Evolutionary conservation across 805 yeast genomes (phyloP).

Genomic region (Candida odintsovae): DNA sequence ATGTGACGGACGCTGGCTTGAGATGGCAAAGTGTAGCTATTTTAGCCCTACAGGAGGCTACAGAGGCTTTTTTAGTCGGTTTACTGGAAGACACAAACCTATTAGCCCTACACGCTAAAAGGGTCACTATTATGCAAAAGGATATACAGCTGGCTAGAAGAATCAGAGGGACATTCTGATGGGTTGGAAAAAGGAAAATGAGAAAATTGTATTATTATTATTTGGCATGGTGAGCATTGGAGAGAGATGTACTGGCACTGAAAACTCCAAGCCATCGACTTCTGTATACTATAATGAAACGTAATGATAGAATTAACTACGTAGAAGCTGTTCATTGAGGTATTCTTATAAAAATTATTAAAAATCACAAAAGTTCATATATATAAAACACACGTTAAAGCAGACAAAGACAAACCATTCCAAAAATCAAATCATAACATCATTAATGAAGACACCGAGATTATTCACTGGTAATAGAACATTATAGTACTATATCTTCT

Average conservation of each 20-base stretch:
- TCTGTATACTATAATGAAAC: not conserved
- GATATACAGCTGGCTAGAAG: slow-evolving; percentile 78
- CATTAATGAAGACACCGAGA: not conserved
- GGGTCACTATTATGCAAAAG: slow-evolving; percentile 83
- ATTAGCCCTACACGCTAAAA: slow-evolving; percentile 71
- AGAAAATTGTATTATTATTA: not conserved
- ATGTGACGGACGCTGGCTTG: slow-evolving; percentile 50
- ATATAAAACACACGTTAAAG: not conserved
- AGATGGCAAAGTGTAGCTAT: slow-evolving; percentile 80
- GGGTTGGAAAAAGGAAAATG: not conserved
- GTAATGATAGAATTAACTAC: not conserved
- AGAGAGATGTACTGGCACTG: not conserved
- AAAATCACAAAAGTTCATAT: not conserved
- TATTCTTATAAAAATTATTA: not conserved
- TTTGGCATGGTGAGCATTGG: not conserved
- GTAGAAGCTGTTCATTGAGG: not conserved
- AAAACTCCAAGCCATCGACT: not conserved
- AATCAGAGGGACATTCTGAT: slow-evolving; percentile 46
- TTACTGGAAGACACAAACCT: slow-evolving; percentile 72
- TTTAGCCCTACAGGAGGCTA: slow-evolving; percentile 74
- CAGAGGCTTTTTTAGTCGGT: slow-evolving; percentile 72
- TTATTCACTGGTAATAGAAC: too few species aligned
- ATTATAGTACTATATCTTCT: slow-evolving; percentile 11
- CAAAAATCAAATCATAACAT: slow-evolving; percentile 1
- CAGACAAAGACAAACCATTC: not conserved